Conservation (phyloP, 345 rosid species). For the Eucalyptus erythrocorys region DNA sequence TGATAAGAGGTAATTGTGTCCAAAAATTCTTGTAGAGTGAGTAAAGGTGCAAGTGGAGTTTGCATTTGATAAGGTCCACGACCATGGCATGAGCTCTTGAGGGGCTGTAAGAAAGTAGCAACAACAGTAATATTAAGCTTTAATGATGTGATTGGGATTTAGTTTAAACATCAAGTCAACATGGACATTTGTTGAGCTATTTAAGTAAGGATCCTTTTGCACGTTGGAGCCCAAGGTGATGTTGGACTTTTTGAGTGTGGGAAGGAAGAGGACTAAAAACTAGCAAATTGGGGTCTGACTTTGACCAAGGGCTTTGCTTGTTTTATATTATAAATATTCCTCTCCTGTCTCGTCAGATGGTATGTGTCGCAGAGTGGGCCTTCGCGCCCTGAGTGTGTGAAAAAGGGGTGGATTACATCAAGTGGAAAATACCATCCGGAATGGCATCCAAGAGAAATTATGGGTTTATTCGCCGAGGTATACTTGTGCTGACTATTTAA, state of each 20-base stretch:
- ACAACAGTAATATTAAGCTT: rapidly evolving
- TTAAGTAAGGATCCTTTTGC: background rate
- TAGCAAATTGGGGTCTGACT: background rate
- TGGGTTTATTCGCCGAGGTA: background rate
- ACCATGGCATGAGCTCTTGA: background rate
- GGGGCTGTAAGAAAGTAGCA: rapidly evolving
- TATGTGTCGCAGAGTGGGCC: background rate
- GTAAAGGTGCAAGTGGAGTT: background rate
- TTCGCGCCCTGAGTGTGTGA: background rate
- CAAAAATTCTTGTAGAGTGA: background rate
- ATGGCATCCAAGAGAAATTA: too few relatives aligned
- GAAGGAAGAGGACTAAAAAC: background rate
- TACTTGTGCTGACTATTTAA: background rate
- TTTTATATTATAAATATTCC: background rate
- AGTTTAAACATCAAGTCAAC: background rate
- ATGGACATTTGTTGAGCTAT: background rate
- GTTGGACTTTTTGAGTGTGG: background rate
- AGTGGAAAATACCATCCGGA: background rate
- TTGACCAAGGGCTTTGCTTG: background rate
- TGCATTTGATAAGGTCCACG: background rate
- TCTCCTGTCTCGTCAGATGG: background rate
- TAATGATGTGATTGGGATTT: background rate
- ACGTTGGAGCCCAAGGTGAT: background rate
- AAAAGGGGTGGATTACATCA: background rate
- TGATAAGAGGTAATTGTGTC: background rate